Conservation (phyloP, 192 early-diverging fungal species). For the Entophlyctis luteolus region DNA sequence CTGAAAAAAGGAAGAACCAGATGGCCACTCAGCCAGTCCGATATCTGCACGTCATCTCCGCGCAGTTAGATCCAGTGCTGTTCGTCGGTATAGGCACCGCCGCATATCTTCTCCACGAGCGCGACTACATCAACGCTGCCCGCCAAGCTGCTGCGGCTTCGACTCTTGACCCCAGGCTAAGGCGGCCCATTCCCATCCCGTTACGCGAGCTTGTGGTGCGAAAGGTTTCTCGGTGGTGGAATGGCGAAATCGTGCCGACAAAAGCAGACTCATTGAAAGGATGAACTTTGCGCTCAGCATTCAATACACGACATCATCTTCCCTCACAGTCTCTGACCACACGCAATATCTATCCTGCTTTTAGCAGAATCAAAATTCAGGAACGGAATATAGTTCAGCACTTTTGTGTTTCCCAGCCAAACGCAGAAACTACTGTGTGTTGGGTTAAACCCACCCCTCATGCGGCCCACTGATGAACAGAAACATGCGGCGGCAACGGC, state of each 20-base stretch:
- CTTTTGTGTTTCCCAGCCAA: no score
- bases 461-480: no score
- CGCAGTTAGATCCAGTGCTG: not conserved
- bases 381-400: no score
- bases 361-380: no score
- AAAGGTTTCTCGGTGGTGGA: not conserved
- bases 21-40: not conserved
- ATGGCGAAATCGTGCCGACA: not conserved
- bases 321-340: no score
- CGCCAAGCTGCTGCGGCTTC: not conserved
- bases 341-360: no score
- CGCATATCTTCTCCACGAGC: not conserved
- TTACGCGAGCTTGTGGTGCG: not conserved
- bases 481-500: no score
- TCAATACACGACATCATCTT: no score
- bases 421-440: no score
- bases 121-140: not conserved
- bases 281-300: not conserved
- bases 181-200: not conserved
- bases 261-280: not conserved
- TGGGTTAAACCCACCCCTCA: no score
- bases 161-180: not conserved
- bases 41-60: not conserved
- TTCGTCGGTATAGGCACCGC: not conserved
- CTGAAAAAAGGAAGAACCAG: not conserved